Conservation (phyloP, 2,329 filamentous ascomycete species). For the Aspergillus fumigatus region DNA sequence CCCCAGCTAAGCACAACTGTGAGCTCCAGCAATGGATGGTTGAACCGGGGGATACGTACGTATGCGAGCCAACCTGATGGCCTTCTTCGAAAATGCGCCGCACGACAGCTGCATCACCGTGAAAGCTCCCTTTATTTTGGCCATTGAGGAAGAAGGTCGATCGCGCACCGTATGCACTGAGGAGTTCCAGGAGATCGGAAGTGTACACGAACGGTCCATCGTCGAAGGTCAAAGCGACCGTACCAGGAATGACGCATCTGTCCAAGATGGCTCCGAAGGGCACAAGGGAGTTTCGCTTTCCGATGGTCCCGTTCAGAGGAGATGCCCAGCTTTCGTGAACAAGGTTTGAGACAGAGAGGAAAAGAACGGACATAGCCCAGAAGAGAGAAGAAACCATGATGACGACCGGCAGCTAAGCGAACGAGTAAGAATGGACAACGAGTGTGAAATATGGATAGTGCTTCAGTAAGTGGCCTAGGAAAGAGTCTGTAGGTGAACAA, state of each 20-base stretch:
- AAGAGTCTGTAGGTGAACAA: not conserved
- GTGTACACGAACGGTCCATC: slow-evolving; percentile 61
- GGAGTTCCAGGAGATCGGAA: slow-evolving; percentile 52
- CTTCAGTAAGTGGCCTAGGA: not conserved
- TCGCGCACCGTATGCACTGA: slow-evolving; percentile 52
- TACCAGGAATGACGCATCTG: slow-evolving; percentile 43
- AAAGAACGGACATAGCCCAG: not conserved
- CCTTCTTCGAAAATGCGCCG: slow-evolving; percentile 33
- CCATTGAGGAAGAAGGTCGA: slow-evolving; percentile 62
- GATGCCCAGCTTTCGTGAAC: not conserved
- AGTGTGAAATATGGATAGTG: not conserved
- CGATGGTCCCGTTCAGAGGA: not conserved
- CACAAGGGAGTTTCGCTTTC: slow-evolving; percentile 7
- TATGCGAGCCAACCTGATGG: slow-evolving; percentile 47
- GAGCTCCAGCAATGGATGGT: not conserved
- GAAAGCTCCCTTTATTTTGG: slow-evolving; percentile 32
- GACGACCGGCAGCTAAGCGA: not conserved
- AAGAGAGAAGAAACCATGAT: not conserved
- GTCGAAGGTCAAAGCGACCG: slow-evolving; percentile 61
- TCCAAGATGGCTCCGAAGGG: slow-evolving; percentile 42
- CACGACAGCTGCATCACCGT: slow-evolving; percentile 23
- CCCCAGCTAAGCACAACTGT: slow-evolving; percentile 26
- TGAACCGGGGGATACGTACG: slow-evolving; percentile 23
- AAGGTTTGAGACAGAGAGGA: slow-evolving; percentile 1
- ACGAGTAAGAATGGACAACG: not conserved